These are phyloP conservation scores for Fraxinus pennsylvanica DNA, from an alignment of 257 asterid species.

Conservation along the genomic window DNA sequence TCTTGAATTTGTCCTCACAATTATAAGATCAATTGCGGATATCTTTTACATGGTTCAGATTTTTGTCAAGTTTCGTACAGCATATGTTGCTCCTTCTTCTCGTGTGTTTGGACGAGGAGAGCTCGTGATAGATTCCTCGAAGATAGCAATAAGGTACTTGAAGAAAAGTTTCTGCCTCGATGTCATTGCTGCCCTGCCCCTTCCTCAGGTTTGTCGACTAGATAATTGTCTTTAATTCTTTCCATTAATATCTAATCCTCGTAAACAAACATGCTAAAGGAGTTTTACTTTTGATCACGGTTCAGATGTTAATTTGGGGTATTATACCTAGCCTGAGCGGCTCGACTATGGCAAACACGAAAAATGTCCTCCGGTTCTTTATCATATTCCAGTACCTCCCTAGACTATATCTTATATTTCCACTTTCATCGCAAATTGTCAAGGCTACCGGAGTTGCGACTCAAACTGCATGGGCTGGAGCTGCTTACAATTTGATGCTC, in stretches of 20 bases:
- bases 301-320: constrained; percentile 72
- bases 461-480: constrained; percentile 98
- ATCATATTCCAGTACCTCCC: constrained; percentile 86
- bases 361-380: constrained; percentile 80
- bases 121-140: constrained; percentile 77
- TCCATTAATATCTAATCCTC: background rate
- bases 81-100: constrained; percentile 96
- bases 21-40: constrained; percentile 74
- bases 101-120: constrained; percentile 98
- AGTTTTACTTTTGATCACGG: background rate
- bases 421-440: constrained; percentile 82
- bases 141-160: constrained; percentile 64
- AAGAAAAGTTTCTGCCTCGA: constrained; percentile 68
- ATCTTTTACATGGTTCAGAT: constrained; percentile 73
- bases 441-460: constrained; percentile 95
- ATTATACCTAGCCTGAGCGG: constrained; percentile 70
- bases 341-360: constrained; percentile 79
- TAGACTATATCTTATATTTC: constrained; percentile 75
- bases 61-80: constrained; percentile 67
- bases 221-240: background rate
- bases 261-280: background rate
- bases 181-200: constrained; percentile 77
- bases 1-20: constrained; percentile 65
- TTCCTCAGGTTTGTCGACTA: constrained; percentile 76
- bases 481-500: constrained; percentile 94